Base-by-base conservation (phyloP, 495 filamentous ascomycete genomes). In the Xylaria bambusicola region DNA sequence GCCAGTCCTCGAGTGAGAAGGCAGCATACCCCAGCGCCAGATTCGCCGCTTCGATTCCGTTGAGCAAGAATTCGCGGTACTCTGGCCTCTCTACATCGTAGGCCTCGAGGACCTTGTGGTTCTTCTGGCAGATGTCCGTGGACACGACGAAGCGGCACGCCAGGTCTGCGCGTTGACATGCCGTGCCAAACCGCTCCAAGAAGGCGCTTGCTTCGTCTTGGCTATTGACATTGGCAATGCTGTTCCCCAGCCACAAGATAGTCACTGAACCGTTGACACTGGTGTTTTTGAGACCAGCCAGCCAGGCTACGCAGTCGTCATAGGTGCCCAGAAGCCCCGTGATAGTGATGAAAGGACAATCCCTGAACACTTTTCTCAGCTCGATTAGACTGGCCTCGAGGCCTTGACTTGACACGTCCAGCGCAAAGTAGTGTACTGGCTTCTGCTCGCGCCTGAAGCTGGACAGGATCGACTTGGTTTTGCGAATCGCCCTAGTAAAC, bases 221-320 rank as follows among this genome's bases (percentile, higher is more conserved):
- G 50, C 20, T 53, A 7, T 27, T 13, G 10, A 41, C 23, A 18
- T 53, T 53, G 3, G 17, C 33, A 21, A 53, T n/a, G 50, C 50
- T 53, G 35, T 53, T 53, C 20, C 50, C 50, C 3, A 53, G 50
- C 10, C 13, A 53, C 50, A 53, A 40, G 33, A 53, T 53, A 20
- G 50, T 53, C 33, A 41, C 50, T 1, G 50, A 53, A 1, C 21
- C 2, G 20, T 35, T 6, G 15, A 1, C 35, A 4, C 10, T 15
- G 0, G 9, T 10, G 6, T 4, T n/a, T 15, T 40, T 4, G 50
- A 53, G 35, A 1, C 15, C 50, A 13, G 20, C 26, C 7, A 53
- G 50, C 50, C 50, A 53, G 1, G 50, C 15, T 23, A 53, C 27
- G 21, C 50, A 40, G 21, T 53, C 50, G 21, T 53, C 50, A 21